phyloP scores from a whole-genome alignment of 108 stramenopile genomes.

The Cyclotella distinguenda region DNA sequence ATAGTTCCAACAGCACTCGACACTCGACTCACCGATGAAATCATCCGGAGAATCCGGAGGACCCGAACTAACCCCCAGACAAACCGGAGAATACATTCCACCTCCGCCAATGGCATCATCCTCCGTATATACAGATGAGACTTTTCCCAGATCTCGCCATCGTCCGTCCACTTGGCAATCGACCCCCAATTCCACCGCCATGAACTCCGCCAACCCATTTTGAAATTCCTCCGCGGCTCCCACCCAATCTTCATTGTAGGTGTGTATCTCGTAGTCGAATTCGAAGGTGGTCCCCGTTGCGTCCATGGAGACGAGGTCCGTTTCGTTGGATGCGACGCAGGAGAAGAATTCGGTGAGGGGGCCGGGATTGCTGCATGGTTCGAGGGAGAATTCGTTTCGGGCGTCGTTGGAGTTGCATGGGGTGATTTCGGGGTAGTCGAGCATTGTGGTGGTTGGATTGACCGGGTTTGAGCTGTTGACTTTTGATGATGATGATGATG shows the following conservation, averaged over 20 bases:
- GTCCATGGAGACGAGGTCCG: neutral
- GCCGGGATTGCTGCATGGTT: neutral
- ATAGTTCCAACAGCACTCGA: neutral
- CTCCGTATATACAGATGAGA: neutral
- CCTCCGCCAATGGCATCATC: neutral
- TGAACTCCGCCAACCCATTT: neutral
- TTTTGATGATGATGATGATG: no score
- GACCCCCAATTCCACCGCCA: neutral
- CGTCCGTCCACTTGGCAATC: neutral
- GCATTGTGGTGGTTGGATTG: neutral
- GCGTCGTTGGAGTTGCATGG: conserved; percentile 11
- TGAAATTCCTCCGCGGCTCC: conserved; percentile 6
- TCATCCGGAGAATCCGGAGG: conserved; percentile 8
- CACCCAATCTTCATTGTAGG: neutral
- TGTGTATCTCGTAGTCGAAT: conserved; percentile 16
- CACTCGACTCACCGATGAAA: neutral
- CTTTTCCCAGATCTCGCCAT: neutral
- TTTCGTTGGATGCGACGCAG: neutral
- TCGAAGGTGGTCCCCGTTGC: neutral
- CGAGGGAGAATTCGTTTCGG: conserved; percentile 2
- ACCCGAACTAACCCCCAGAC: conserved; percentile 2
- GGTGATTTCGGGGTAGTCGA: neutral
- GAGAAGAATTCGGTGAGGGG: neutral
- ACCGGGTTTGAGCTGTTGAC: neutral
- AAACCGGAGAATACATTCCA: neutral